Evolutionary conservation across 306 rosid genomes (phyloP).

Genomic region (Inga laurina): DNA sequence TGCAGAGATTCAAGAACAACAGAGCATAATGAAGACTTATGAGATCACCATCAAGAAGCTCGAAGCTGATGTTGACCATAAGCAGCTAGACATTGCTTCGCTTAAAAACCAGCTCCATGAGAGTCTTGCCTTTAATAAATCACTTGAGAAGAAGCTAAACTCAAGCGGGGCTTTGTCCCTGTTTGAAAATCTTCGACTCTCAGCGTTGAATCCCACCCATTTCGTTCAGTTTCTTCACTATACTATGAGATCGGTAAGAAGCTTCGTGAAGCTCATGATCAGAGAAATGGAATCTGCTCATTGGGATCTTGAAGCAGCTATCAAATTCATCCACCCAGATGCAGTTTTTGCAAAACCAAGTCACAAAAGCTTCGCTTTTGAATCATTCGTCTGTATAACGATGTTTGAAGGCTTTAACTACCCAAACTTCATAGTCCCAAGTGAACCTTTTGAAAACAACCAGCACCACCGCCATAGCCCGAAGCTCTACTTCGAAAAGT

Average conservation of each 20-base stretch:
- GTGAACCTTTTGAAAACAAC: conserved; percentile 38
- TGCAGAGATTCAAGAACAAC: conserved; percentile 96
- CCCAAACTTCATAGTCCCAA: conserved; percentile 45
- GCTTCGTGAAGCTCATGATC: conserved; percentile 64
- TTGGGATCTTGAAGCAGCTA: conserved; percentile 84
- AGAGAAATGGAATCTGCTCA: conserved; percentile 82
- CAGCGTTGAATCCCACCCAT: conserved; percentile 52
- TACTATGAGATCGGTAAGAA: conserved; percentile 49
- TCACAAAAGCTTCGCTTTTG: conserved; percentile 56
- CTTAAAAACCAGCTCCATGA: conserved; percentile 50
- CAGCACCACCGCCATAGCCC: conserved; percentile 22
- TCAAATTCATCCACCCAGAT: conserved; percentile 63
- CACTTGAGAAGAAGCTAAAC: conserved; percentile 63
- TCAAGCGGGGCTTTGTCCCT: conserved; percentile 66
- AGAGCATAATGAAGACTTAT: conserved; percentile 81
- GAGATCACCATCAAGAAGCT: conserved; percentile 79
- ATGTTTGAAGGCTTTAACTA: conserved; percentile 69
- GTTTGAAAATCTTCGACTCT: conserved; percentile 49
- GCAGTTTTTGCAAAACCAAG: conserved; percentile 42
- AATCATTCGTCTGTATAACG: conserved; percentile 56
- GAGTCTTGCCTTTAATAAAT: conserved; percentile 39
- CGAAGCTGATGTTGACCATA: conserved; percentile 52
- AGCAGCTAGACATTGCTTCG: conserved; percentile 17
- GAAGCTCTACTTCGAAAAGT: conserved; percentile 56
- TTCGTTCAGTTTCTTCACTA: conserved; percentile 69